Conservation (phyloP, 2,329 filamentous ascomycete genomes). For the Claviceps spartinae region DNA sequence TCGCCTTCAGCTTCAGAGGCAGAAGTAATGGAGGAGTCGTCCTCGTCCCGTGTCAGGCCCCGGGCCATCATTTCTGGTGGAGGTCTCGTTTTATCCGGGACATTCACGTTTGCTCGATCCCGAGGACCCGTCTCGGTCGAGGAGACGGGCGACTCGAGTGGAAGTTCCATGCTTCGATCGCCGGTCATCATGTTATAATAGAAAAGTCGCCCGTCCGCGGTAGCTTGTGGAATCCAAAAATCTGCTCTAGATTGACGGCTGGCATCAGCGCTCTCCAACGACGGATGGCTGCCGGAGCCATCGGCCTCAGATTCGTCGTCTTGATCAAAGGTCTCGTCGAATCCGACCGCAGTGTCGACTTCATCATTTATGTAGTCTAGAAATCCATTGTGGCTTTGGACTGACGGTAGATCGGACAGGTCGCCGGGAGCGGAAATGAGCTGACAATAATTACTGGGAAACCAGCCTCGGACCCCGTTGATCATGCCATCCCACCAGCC, state of each 20-base stretch:
- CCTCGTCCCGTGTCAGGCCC: constrained; percentile 69
- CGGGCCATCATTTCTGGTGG: constrained; percentile 85
- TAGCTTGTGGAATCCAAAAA: constrained; percentile 98
- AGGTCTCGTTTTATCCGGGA: constrained; percentile 80
- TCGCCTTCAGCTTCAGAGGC: constrained; percentile 75
- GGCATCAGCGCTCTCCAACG: constrained; percentile 52
- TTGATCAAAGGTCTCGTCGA: constrained; percentile 55
- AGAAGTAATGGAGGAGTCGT: constrained; percentile 76
- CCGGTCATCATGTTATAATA: constrained; percentile 98
- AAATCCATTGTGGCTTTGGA: constrained; percentile 41
- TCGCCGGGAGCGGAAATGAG: constrained; percentile 69
- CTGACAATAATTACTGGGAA: constrained; percentile 96
- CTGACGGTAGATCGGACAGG: constrained; percentile 56
- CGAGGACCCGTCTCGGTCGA: constrained; percentile 71
- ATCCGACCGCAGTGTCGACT: constrained; percentile 48
- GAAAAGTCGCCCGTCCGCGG: constrained; percentile 80
- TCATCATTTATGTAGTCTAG: constrained; percentile 47
- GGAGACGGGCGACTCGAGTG: constrained; percentile 77
- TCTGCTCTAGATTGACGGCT: constrained; percentile 71
- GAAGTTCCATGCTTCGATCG: constrained; percentile 86
- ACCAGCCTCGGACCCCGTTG: constrained; percentile 93
- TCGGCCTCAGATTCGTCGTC: constrained; percentile 51
- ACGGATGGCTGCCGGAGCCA: constrained; percentile 41
- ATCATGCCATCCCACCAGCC: constrained; percentile 99
- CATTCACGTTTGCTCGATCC: constrained; percentile 75